Evolutionary conservation across 1,284 basidiomycete species (phyloP), one percentile per base, ranked within the genome.

Genomic region (Naganishia albida): DNA sequence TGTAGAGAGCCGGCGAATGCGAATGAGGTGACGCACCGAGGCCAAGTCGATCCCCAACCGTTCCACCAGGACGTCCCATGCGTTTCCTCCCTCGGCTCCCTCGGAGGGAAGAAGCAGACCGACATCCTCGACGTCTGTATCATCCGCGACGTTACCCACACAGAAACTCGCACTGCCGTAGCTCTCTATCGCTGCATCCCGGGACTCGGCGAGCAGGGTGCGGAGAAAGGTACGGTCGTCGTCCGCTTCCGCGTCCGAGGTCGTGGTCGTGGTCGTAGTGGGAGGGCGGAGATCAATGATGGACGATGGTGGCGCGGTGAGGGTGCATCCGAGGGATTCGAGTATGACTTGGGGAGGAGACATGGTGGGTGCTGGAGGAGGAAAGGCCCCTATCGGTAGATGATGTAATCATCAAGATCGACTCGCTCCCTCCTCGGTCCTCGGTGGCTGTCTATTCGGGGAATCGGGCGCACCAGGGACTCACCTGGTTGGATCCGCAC

Each of bases 101-200:
- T 26, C 56, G n/a, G 34, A 34, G 10, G 34, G 34, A 6, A 60
- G 3, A 10, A 60, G 16, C 7, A 60, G 34, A 18, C 28, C 57
- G 1, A 60, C 34, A 28, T 60, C 57, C 48, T 60, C 57, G 2
- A 60, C 48, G 20, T 60, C 57, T 16, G 57, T 46, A 40, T 60
- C 57, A 50, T 60, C 57, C 13, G 40, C 43, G 46, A 50, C 23
- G 43, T 60, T 60, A 0, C 57, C 57, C 8, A 60, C 57, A 38
- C 46, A 50, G 18, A 60, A 60, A 39, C 57, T 60, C 20, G n/a
- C 57, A 10, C 46, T 46, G 46, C 57, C 57, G 18, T 34, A 60
- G 8, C 46, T 60, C 2, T 60, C 46, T 18, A 60, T 39, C 1
- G 57, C 57, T 18, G 23, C 57, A 13, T 50, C 46, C 7, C 38